Evolutionary conservation across 495 filamentous ascomycete species (phyloP).

Genomic region (Jackrogersella multiformis): DNA sequence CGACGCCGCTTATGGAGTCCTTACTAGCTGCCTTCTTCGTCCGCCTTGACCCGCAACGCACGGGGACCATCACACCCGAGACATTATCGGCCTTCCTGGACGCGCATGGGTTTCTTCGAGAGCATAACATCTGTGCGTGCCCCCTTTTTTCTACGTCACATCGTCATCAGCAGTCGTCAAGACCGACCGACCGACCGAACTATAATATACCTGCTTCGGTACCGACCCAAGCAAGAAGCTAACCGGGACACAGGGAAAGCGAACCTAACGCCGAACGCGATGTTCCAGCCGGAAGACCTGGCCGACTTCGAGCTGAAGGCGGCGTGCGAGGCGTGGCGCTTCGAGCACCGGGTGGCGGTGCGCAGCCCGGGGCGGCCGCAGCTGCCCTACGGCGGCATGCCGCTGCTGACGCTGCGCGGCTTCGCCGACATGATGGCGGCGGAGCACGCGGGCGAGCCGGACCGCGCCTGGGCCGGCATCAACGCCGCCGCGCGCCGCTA

Average conservation of each 20-base stretch:
- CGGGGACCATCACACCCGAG: constrained; percentile 25
- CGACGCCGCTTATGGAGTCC: constrained; percentile 19
- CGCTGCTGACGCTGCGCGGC: constrained; percentile 9
- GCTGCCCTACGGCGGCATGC: constrained; percentile 33
- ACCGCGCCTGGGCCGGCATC: background rate
- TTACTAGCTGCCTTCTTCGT: constrained; percentile 26
- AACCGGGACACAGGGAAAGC: background rate
- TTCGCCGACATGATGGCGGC: constrained; percentile 16
- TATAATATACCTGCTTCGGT: background rate
- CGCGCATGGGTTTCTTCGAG: constrained; percentile 7
- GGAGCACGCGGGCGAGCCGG: constrained; percentile 4
- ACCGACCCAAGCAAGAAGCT: no score
- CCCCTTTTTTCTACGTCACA: background rate
- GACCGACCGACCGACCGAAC: background rate
- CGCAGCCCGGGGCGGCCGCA: constrained; percentile 2
- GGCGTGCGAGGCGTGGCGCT: constrained; percentile 12
- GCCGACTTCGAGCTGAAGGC: constrained; percentile 25
- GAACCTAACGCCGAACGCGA: background rate
- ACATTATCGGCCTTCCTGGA: constrained; percentile 20
- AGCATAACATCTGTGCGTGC: constrained; percentile 20
- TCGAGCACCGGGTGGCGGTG: constrained; percentile 19
- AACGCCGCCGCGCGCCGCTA: constrained; percentile 20
- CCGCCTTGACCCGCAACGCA: constrained; percentile 14
- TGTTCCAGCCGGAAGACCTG: constrained; percentile 16
- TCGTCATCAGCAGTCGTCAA: background rate